These are phyloP conservation scores for Pythium insidiosum DNA, from an alignment of 352 stramenopile genomes.

Conservation along the genomic window DNA sequence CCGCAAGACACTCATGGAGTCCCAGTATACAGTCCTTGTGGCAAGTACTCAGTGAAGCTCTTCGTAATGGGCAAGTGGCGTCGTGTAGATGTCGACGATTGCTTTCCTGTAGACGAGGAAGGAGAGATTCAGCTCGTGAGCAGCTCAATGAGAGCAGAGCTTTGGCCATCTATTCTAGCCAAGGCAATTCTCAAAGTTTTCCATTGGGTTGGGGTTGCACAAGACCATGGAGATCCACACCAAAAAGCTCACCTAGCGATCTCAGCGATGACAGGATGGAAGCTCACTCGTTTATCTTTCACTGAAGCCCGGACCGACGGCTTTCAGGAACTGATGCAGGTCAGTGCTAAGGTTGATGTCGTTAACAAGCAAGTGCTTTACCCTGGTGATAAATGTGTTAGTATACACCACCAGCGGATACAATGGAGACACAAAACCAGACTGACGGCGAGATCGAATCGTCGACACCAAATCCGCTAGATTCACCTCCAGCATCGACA, in stretches of 20 bases:
- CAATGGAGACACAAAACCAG: no score
- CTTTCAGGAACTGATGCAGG: no score
- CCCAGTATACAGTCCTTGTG: constrained; percentile 57
- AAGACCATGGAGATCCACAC: neutral
- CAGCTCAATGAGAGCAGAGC: constrained; percentile 50
- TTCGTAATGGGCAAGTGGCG: constrained; percentile 71
- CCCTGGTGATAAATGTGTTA: no score
- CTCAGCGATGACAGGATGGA: constrained; percentile 49
- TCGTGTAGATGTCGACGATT: constrained; percentile 63
- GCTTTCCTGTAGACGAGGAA: constrained; percentile 40
- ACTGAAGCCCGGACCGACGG: no score
- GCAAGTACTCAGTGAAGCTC: constrained; percentile 67
- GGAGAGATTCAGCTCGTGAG: constrained; percentile 43
- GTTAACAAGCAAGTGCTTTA: no score
- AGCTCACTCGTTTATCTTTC: no score
- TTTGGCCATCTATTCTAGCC: constrained; percentile 57
- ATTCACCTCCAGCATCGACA: no score
- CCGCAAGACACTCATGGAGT: constrained; percentile 39
- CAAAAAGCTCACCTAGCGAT: constrained; percentile 22
- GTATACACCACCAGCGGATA: no score
- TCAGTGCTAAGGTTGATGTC: no score
- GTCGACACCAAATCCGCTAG: no score
- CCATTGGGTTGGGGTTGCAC: constrained; percentile 26
- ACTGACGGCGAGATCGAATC: no score
- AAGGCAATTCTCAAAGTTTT: constrained; percentile 72